Conservation (phyloP, 495 filamentous ascomycete species). For the Talaromyces trachyspermus region DNA sequence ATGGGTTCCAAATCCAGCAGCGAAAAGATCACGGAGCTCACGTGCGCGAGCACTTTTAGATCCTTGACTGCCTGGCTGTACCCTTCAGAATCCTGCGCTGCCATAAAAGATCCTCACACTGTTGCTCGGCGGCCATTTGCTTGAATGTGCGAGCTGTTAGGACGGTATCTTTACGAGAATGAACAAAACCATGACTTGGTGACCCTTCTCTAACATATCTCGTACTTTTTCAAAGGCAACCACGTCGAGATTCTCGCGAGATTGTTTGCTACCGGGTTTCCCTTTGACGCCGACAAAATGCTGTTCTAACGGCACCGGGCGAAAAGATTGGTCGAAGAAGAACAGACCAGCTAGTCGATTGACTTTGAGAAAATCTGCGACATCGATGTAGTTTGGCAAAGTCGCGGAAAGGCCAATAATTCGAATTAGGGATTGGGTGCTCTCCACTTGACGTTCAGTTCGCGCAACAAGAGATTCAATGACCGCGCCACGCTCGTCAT, state of each 20-base stretch:
- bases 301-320: slow-evolving; percentile 92
- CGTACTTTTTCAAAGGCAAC: slow-evolving; percentile 91
- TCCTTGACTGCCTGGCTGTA: slow-evolving; percentile 71
- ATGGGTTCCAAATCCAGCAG: slow-evolving; percentile 87
- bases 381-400: slow-evolving; percentile 91
- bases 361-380: slow-evolving; percentile 92
- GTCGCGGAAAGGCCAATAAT: slow-evolving; percentile 94
- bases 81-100: slow-evolving; percentile 56
- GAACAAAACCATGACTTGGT: slow-evolving; percentile 98
- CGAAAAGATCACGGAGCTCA: slow-evolving; percentile 80
- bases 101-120: slow-evolving; percentile 65
- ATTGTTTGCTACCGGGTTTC: slow-evolving; percentile 69
- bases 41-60: slow-evolving; percentile 71
- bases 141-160: slow-evolving; percentile 77
- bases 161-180: slow-evolving; percentile 86
- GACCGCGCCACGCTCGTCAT: slow-evolving; percentile 94
- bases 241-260: slow-evolving; percentile 79
- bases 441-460: slow-evolving; percentile 94
- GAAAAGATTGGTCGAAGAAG: slow-evolving; percentile 94
- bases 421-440: slow-evolving; percentile 92
- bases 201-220: slow-evolving; percentile 77
- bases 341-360: slow-evolving; percentile 91
- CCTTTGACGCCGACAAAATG: slow-evolving; percentile 96
- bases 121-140: slow-evolving; percentile 77
- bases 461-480: slow-evolving; percentile 91